These are phyloP conservation scores for Metarhizium humberi DNA, from an alignment of 2,329 filamentous ascomycete species.

Conservation along the genomic window DNA sequence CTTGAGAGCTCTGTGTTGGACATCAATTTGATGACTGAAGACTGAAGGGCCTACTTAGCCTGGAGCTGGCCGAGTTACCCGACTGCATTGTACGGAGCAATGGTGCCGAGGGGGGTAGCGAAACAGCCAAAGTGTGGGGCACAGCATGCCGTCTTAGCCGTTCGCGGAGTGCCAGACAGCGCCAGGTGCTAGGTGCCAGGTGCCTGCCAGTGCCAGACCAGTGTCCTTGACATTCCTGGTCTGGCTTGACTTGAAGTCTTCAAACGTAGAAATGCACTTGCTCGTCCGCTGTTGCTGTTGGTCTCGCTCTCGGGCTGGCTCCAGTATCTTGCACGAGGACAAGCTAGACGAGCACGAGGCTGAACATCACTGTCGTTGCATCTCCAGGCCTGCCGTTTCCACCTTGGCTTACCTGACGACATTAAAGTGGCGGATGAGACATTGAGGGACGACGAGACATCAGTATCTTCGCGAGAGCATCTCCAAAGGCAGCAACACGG, in stretches of 20 bases:
- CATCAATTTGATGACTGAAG: neutral
- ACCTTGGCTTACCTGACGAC: neutral
- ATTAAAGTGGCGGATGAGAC: neutral
- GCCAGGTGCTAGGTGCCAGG: neutral
- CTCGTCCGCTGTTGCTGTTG: neutral
- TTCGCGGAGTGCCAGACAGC: neutral
- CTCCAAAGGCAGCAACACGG: neutral
- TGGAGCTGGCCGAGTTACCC: neutral
- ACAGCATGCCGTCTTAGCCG: neutral
- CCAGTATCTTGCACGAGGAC: neutral
- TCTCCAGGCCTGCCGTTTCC: neutral
- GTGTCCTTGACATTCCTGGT: neutral
- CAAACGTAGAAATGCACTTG: neutral
- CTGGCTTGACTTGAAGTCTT: neutral
- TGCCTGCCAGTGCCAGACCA: neutral
- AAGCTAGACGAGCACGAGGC: neutral
- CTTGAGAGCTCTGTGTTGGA: too few relatives aligned
- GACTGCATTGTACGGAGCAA: neutral
- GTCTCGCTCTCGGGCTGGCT: neutral
- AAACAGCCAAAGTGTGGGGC: neutral
- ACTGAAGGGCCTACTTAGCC: neutral
- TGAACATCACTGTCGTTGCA: neutral
- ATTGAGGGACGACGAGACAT: neutral
- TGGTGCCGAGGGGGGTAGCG: neutral
- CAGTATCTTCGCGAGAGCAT: neutral